These are phyloP conservation scores for Huntiella moniliformis DNA, from an alignment of 2,329 filamentous ascomycete species.

Conservation along the genomic window DNA sequence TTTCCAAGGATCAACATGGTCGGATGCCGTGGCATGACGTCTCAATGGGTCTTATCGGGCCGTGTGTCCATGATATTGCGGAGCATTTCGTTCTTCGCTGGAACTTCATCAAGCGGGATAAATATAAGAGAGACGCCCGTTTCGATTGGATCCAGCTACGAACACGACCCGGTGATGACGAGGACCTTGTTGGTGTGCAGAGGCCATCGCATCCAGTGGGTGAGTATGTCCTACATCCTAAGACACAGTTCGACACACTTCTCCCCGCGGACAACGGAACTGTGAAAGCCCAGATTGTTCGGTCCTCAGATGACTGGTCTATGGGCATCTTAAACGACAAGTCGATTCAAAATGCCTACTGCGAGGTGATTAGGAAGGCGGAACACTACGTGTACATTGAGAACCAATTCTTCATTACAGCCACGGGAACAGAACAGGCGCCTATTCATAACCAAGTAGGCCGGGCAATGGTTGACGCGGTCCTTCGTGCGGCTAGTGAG, in stretches of 20 bases:
- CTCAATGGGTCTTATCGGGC: slow-evolving; percentile 75
- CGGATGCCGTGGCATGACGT: slow-evolving; percentile 99
- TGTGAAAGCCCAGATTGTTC: slow-evolving; percentile 66
- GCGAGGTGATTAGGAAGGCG: slow-evolving; percentile 67
- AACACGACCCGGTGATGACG: slow-evolving; percentile 56
- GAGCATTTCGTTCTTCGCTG: slow-evolving; percentile 88
- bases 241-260: slow-evolving; percentile 50
- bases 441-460: slow-evolving; percentile 83
- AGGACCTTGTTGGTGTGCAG: slow-evolving; percentile 76
- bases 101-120: slow-evolving; percentile 95
- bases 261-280: slow-evolving; percentile 46
- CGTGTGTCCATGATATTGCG: slow-evolving; percentile 80
- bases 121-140: slow-evolving; percentile 74
- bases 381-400: slow-evolving; percentile 95
- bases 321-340: slow-evolving; percentile 73
- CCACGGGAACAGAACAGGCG: slow-evolving; percentile 70
- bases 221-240: slow-evolving; percentile 66
- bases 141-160: slow-evolving; percentile 76
- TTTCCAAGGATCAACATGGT: slow-evolving; percentile 77
- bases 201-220: slow-evolving; percentile 77
- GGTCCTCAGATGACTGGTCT: slow-evolving; percentile 84
- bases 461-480: slow-evolving; percentile 74
- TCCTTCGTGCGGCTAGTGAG: slow-evolving; percentile 63
- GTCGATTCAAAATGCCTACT: slow-evolving; percentile 75
- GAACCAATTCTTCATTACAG: slow-evolving; percentile 96